Evolutionary conservation across 2,329 filamentous ascomycete genomes (phyloP).

Genomic region (Botrytis deweyae): DNA sequence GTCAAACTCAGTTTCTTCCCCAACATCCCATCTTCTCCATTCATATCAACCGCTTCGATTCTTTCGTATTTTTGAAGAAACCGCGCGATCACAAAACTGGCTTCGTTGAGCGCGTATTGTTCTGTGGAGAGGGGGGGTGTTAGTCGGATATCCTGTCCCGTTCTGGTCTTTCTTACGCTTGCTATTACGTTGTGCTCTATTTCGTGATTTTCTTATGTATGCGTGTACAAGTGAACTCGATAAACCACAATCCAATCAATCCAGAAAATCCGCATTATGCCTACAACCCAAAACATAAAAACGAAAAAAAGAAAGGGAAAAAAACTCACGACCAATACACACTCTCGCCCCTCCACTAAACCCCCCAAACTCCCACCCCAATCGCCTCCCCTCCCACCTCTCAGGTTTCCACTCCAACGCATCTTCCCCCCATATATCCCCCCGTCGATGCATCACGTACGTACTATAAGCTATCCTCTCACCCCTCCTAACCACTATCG

Average conservation of each 20-base stretch:
- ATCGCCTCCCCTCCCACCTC: conserved; percentile 72
- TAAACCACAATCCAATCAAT: neutral
- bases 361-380: conserved; percentile 72
- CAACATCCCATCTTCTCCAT: conserved; percentile 12
- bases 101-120: conserved; percentile 40
- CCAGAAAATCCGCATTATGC: neutral
- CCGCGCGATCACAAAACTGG: conserved; percentile 36
- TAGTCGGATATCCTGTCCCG: neutral
- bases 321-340: conserved; percentile 59
- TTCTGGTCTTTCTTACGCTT: neutral
- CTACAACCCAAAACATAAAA: neutral
- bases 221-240: neutral
- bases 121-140: conserved; percentile 23
- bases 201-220: neutral
- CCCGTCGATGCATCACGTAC: conserved; percentile 31
- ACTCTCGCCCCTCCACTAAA: conserved; percentile 70
- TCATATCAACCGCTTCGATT: conserved; percentile 27
- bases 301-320: conserved; percentile 24
- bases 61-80: conserved; percentile 38
- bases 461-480: conserved; percentile 33
- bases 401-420: conserved; percentile 64
- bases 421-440: conserved; percentile 21
- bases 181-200: neutral
- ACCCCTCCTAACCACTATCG: conserved; percentile 37
- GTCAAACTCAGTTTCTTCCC: conserved; percentile 30